These are phyloP conservation scores for Galeopsis tetrahit DNA, from an alignment of 257 asterid genomes.

Conservation along the genomic window DNA sequence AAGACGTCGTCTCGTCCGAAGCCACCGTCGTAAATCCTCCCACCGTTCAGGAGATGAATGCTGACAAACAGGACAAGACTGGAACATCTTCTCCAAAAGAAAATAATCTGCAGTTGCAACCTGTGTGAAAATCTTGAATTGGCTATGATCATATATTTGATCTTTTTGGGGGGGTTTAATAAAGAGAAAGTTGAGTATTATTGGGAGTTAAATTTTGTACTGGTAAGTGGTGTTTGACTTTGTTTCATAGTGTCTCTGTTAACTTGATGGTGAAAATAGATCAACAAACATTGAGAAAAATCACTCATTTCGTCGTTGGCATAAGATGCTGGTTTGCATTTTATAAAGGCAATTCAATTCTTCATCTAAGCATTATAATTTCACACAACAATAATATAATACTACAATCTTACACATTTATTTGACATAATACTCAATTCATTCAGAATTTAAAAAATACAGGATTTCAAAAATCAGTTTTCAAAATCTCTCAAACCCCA, in stretches of 20 bases:
- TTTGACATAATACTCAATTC: too few species aligned
- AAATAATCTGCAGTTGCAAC: conserved; percentile 52
- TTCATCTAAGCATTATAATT: too few species aligned
- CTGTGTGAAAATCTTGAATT: conserved; percentile 38
- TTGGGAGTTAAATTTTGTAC: neutral
- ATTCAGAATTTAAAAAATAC: too few species aligned
- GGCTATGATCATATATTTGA: conserved; percentile 5
- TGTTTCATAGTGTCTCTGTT: conserved; percentile 2
- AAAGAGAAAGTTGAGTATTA: neutral
- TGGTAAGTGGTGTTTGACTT: neutral
- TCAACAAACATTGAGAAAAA: neutral
- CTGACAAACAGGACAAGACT: conserved; percentile 25
- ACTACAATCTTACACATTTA: too few species aligned
- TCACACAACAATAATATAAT: too few species aligned
- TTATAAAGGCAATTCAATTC: too few species aligned
- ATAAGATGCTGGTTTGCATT: neutral
- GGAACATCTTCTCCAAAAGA: conserved; percentile 39
- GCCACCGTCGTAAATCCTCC: conserved; percentile 58
- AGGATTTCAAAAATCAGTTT: too few species aligned
- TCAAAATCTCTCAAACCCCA: too few species aligned
- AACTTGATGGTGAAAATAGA: neutral
- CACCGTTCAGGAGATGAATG: conserved; percentile 60
- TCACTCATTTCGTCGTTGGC: neutral
- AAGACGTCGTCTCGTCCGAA: conserved; percentile 22
- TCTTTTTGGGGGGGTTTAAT: neutral